These are phyloP conservation scores for Pistacia integerrima DNA, from an alignment of 345 rosid genomes.

Conservation along the genomic window DNA sequence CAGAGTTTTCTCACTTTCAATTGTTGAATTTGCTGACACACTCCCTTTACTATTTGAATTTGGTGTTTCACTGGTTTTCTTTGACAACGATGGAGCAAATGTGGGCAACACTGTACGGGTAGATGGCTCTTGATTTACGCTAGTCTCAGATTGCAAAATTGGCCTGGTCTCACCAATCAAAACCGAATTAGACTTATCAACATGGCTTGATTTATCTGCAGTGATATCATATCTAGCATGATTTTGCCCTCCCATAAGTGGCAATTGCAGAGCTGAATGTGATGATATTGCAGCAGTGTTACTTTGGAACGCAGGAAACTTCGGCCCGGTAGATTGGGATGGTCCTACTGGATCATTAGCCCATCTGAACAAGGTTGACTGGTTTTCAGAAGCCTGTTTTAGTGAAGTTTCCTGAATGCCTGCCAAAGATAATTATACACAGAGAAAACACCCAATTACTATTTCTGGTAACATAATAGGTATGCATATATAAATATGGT, in stretches of 20 bases:
- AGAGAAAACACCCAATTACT: slow-evolving; percentile 21
- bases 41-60: slow-evolving; percentile 33
- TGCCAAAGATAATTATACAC: slow-evolving; percentile 32
- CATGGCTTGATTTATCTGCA: slow-evolving; percentile 29
- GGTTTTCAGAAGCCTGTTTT: slow-evolving; percentile 41
- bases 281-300: slow-evolving; percentile 35
- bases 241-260: slow-evolving; percentile 28
- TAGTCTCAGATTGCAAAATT: slow-evolving; percentile 39
- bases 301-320: slow-evolving; percentile 37
- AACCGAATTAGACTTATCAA: slow-evolving; percentile 37
- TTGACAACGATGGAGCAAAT: slow-evolving; percentile 29
- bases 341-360: slow-evolving; percentile 32
- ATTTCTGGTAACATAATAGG: not conserved
- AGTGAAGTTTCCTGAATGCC: slow-evolving; percentile 39
- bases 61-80: slow-evolving; percentile 39
- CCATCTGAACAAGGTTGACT: slow-evolving; percentile 40
- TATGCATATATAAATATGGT: not conserved
- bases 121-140: slow-evolving; percentile 30
- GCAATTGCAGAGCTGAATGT: slow-evolving; percentile 35
- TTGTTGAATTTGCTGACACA: slow-evolving; percentile 26
- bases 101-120: slow-evolving; percentile 24
- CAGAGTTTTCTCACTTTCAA: slow-evolving; percentile 30
- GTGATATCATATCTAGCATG: slow-evolving; percentile 28
- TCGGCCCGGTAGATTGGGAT: slow-evolving; percentile 30
- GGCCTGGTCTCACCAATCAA: slow-evolving; percentile 36